Conservation (phyloP, 2,329 filamentous ascomycete species). For the Aspergillus latus region DNA sequence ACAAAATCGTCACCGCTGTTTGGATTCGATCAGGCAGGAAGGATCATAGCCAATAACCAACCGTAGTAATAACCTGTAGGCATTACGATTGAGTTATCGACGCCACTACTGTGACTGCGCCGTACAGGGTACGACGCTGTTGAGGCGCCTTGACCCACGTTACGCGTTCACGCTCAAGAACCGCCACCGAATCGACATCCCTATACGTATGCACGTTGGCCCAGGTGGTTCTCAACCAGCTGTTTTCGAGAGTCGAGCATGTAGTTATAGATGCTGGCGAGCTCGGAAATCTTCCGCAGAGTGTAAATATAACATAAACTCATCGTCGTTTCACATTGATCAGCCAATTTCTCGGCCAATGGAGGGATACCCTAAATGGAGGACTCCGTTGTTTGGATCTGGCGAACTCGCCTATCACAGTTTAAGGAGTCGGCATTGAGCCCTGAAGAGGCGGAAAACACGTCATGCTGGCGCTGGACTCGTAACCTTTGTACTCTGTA, state of each 20-base stretch:
- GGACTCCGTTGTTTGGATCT: not conserved
- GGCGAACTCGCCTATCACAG: not conserved
- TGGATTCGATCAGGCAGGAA: too few relatives aligned
- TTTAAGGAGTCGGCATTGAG: not conserved
- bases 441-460: constrained; percentile 4
- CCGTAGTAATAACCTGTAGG: not conserved
- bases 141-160: not conserved
- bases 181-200: not conserved
- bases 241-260: too few relatives aligned
- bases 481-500: not conserved
- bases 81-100: not conserved
- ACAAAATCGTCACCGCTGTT: too few relatives aligned
- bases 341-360: not conserved
- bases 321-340: constrained; percentile 1
- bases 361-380: not conserved
- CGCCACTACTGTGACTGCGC: not conserved
- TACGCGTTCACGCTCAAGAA: not conserved
- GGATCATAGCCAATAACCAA: too few relatives aligned
- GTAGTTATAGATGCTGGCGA: too few relatives aligned
- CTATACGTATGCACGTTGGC: not conserved
- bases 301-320: not conserved
- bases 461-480: not conserved
- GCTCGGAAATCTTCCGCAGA: not conserved
- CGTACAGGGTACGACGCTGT: not conserved
- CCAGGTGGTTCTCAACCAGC: not conserved